Conservation (phyloP, 139 green algal genomes). For the Ulvella scutata region DNA sequence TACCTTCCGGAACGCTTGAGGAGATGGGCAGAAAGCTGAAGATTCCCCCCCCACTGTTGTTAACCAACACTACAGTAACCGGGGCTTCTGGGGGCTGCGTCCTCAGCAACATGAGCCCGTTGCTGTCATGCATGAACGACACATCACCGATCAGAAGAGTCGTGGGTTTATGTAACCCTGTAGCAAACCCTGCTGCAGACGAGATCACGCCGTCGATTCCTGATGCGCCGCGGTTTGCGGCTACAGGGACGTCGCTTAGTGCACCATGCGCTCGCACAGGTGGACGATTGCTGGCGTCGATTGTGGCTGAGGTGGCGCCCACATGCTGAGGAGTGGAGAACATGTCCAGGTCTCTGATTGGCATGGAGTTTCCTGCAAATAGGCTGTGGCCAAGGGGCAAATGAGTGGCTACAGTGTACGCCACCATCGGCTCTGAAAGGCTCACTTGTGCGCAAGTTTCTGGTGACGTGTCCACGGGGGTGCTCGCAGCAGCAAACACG, state of each 20-base stretch:
- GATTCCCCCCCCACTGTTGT: constrained; percentile 92
- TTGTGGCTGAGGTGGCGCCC: neutral
- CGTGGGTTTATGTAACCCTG: constrained; percentile 45
- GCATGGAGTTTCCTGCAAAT: constrained; percentile 97
- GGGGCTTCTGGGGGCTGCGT: constrained; percentile 25
- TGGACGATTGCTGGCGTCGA: neutral
- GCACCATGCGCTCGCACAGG: no score
- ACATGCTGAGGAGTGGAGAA: constrained; percentile 44
- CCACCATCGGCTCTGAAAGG: constrained; percentile 42
- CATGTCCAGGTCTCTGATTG: constrained; percentile 95
- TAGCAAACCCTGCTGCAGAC: constrained; percentile 60
- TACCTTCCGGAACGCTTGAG: constrained; percentile 32
- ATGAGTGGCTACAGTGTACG: constrained; percentile 15
- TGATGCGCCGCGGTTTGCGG: constrained; percentile 80
- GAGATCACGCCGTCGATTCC: constrained; percentile 93
- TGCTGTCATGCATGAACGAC: constrained; percentile 96
- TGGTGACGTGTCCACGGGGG: constrained; percentile 6
- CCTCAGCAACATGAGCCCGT: constrained; percentile 80
- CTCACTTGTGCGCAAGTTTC: constrained; percentile 28
- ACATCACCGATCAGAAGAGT: constrained; percentile 91
- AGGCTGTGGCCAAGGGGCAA: constrained; percentile 56
- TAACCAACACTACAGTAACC: constrained; percentile 86
- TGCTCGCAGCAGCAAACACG: constrained; percentile 2
- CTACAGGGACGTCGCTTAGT: constrained; percentile 38
- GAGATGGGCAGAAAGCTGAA: constrained; percentile 92